phyloP scores from a whole-genome alignment of 2,329 filamentous ascomycete genomes.

The Paecilomyces dactylethromorphus region DNA sequence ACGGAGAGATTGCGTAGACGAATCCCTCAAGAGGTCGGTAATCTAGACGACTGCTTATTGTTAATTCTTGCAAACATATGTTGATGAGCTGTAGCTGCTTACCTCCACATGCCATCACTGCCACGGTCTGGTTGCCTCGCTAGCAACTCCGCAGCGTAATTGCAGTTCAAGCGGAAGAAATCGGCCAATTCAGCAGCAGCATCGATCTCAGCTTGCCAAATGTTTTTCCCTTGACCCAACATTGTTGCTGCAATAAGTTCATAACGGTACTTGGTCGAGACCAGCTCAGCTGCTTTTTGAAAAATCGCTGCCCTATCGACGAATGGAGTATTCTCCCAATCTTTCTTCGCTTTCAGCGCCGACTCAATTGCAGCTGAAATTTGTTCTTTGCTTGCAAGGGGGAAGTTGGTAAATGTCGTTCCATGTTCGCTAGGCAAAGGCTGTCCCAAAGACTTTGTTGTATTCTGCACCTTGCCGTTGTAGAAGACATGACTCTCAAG shows the following conservation, averaged over 20 bases:
- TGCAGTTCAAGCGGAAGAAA: conserved; percentile 84
- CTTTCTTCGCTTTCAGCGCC: conserved; percentile 73
- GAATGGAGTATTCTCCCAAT: conserved; percentile 83
- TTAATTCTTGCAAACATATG: neutral
- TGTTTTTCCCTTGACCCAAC: conserved; percentile 95
- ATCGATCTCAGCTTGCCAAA: conserved; percentile 99
- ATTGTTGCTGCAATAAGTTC: conserved; percentile 95
- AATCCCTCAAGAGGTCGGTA: conserved; percentile 88
- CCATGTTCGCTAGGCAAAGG: neutral
- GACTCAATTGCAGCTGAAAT: conserved; percentile 74
- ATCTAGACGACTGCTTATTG: conserved; percentile 57
- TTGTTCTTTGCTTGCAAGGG: conserved; percentile 69
- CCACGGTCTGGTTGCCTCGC: conserved; percentile 80
- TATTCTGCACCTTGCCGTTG: conserved; percentile 19
- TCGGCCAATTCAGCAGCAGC: conserved; percentile 89
- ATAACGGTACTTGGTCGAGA: conserved; percentile 89
- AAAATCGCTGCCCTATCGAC: conserved; percentile 88
- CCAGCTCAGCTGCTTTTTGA: conserved; percentile 88
- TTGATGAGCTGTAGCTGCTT: conserved; percentile 14
- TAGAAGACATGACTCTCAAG: conserved; percentile 18
- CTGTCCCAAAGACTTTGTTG: neutral
- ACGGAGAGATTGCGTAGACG: conserved; percentile 86
- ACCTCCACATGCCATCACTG: conserved; percentile 79
- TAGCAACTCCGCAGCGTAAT: conserved; percentile 89
- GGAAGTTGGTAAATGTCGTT: conserved; percentile 67